phyloP scores from a whole-genome alignment of 306 rosid genomes.

The Quercus aquifolioides region DNA sequence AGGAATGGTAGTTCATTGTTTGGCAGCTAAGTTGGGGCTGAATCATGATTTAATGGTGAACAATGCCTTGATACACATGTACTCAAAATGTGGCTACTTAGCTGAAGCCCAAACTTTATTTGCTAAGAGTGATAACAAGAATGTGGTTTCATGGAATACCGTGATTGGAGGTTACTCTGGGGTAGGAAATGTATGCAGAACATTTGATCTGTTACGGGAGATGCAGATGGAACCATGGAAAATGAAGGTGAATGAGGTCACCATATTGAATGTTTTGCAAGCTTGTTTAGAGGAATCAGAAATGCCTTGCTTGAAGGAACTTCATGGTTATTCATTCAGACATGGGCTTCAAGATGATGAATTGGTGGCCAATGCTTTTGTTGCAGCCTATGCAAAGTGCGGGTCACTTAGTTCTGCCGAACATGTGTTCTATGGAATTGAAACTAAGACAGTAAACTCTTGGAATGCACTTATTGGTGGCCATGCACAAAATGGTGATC shows the following conservation, averaged over 20 bases:
- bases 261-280: slow-evolving; percentile 63
- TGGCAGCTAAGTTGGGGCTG: slow-evolving; percentile 62
- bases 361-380: slow-evolving; percentile 67
- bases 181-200: slow-evolving; percentile 41
- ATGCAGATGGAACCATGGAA: slow-evolving; percentile 50
- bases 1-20: slow-evolving; percentile 71
- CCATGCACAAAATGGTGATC: slow-evolving; percentile 69
- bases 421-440: slow-evolving; percentile 48
- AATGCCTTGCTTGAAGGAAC: slow-evolving; percentile 54
- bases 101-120: slow-evolving; percentile 45
- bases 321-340: slow-evolving; percentile 67
- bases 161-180: slow-evolving; percentile 63
- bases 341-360: slow-evolving; percentile 46
- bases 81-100: slow-evolving; percentile 62
- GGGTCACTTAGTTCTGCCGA: slow-evolving; percentile 52
- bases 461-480: slow-evolving; percentile 83
- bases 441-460: slow-evolving; percentile 56
- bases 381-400: slow-evolving; percentile 69
- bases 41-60: slow-evolving; percentile 48
- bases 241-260: slow-evolving; percentile 54
- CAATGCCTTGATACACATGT: slow-evolving; percentile 76
- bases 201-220: slow-evolving; percentile 52
- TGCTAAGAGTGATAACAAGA: slow-evolving; percentile 42
- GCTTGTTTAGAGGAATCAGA: slow-evolving; percentile 51
- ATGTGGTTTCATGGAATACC: slow-evolving; percentile 82